Base-by-base conservation (phyloP, 352 stramenopile genomes). In the Phytophthora europaea region DNA sequence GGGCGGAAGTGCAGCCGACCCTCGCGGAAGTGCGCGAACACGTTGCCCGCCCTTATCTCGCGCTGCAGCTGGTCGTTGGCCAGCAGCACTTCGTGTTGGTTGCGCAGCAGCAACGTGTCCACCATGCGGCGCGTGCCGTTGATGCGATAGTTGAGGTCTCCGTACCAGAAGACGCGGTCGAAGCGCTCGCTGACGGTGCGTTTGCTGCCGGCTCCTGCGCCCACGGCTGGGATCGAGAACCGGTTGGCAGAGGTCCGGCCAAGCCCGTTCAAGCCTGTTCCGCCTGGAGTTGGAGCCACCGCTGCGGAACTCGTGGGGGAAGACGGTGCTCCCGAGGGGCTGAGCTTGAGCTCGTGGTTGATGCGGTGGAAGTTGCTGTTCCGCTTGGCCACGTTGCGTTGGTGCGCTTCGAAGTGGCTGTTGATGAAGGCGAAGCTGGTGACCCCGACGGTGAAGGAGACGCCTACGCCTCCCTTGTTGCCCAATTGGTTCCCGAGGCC, bases 381-480 rank as follows among this genome's bases (percentile, higher is more conserved):
- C 40, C 96, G 90, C 53, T 93, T 94, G 45, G 91, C 80, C 0
- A 94, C 84, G 22, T 95, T 91, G 50, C 84, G 76, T 47, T 99
- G 94, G 63, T 99, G 95, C 2, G 97, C 97, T 38, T 98, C 97
- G 53, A 99, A 92, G 68, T 99, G 97, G 65, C 83, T 91, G 60
- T 96, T 97, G 23, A 99, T 83, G 65, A 99, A 98, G 0, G 97
- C 83, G 54, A 99, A 96, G 58, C 80, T 90, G 5, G 93, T 98
- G 28, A 67, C 38, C 1, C 82, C 93, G 2, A 98, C 65, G 0
- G 55, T 82, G 61, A 99, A 86, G 22, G 94, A 94, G 12, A 98
- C 89, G 22, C 90, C 94, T 20, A 99, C 96, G n/a, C 93, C 95
- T 58, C 88, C 97, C 74, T 99, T 99, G 76, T 99, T 99, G 48